Percentiles rank a stretch among this genome's conserved stretches.
Evolutionary conservation across 208 protist species (phyloP).

Genomic region (Phytomonas serpens): DNA sequence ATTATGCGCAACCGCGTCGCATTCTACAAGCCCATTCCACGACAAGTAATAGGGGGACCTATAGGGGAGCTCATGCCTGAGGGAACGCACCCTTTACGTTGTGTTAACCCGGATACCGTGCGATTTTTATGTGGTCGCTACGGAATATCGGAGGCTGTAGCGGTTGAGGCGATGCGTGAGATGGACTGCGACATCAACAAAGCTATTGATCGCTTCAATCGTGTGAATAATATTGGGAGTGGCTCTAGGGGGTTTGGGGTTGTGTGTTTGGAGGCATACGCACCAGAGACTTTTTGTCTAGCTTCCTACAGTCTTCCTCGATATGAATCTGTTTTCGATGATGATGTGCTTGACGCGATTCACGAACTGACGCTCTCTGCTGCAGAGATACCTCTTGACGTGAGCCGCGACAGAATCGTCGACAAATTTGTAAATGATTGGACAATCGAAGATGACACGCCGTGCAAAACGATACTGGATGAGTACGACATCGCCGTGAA

Average conservation of each 20-base stretch:
- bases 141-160: constrained; percentile 39
- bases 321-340: constrained; percentile 45
- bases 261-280: constrained; percentile 80
- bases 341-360: constrained; percentile 76
- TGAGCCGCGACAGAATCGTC: constrained; percentile 31
- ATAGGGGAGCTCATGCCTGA: constrained; percentile 58
- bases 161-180: constrained; percentile 36
- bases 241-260: constrained; percentile 65
- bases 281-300: constrained; percentile 78
- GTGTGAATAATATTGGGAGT: constrained; percentile 30
- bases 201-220: constrained; percentile 42
- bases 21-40: constrained; percentile 73
- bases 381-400: constrained; percentile 75
- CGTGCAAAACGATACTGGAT: constrained; percentile 34
- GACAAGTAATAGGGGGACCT: constrained; percentile 19
- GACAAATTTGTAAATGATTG: constrained; percentile 61
- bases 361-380: constrained; percentile 84
- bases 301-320: constrained; percentile 64
- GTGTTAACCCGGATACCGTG: constrained; percentile 47
- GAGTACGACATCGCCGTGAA: constrained; percentile 55
- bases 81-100: constrained; percentile 43
- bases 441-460: constrained; percentile 60
- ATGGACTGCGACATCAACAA: constrained; percentile 58
- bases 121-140: constrained; percentile 54
- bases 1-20: constrained; percentile 79